These are phyloP conservation scores for Macrocybe gigantea DNA, from an alignment of 768 basidiomycete species.

Conservation along the genomic window DNA sequence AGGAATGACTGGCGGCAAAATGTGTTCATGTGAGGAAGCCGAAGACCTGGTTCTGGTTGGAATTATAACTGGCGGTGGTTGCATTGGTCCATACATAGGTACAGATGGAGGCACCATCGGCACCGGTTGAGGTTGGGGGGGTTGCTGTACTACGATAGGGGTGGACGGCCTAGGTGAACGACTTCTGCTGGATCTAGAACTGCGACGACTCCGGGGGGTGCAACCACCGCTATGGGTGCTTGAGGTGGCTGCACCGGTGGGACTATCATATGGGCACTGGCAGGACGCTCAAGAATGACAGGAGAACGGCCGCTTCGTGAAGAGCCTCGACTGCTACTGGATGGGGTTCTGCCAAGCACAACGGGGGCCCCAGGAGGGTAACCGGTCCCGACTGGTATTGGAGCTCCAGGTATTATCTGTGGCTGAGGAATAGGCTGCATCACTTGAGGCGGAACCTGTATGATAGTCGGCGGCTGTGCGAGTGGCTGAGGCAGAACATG, in stretches of 20 bases:
- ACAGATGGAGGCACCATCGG: neutral
- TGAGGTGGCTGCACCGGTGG: conserved; percentile 1
- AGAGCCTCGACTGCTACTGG: conserved; percentile 1
- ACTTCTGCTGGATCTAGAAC: conserved; percentile 14
- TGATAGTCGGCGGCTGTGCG: conserved; percentile 15
- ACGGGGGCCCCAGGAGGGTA: conserved; percentile 5
- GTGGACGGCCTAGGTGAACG: conserved; percentile 5
- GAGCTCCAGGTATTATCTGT: neutral
- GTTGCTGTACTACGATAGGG: conserved; percentile 1
- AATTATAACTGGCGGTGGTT: neutral
- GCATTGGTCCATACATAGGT: neutral
- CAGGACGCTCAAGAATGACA: no score
- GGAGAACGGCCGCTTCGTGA: no score
- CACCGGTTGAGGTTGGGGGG: conserved; percentile 4
- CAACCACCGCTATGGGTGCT: neutral
- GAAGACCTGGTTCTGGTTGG: neutral
- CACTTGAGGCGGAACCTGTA: conserved; percentile 11
- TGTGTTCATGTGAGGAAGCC: no score
- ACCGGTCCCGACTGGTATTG: neutral
- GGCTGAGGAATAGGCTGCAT: conserved; percentile 2
- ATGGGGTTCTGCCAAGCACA: conserved; percentile 6
- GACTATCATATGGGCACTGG: no score
- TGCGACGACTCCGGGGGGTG: conserved; percentile 4
- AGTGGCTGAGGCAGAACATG: conserved; percentile 10
- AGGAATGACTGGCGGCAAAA: no score